Conservation (phyloP, 805 yeast species). For the Candida ovalis region DNA sequence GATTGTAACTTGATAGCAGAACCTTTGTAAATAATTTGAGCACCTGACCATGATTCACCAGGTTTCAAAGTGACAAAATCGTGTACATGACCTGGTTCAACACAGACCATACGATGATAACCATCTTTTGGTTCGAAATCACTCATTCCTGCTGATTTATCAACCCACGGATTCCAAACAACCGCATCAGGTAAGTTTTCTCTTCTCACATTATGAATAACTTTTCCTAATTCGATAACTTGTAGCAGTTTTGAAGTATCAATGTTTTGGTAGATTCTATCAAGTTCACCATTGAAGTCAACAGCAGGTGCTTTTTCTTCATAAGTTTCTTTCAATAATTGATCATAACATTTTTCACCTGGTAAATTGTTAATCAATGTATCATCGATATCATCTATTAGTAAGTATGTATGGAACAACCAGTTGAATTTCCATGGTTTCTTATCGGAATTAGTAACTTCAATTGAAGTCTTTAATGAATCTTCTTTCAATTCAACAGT, state of each 20-base stretch:
- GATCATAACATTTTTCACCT: constrained; percentile 72
- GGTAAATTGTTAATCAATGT: constrained; percentile 73
- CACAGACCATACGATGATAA: constrained; percentile 82
- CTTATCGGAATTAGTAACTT: constrained; percentile 67
- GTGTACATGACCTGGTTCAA: constrained; percentile 89
- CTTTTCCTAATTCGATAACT: constrained; percentile 68
- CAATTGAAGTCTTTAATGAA: constrained; percentile 63
- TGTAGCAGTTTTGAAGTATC: constrained; percentile 53
- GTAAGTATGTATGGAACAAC: constrained; percentile 89
- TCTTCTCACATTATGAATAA: constrained; percentile 64
- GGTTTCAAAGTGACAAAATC: constrained; percentile 60
- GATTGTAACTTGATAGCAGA: constrained; percentile 63
- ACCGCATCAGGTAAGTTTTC: constrained; percentile 61
- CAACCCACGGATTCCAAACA: constrained; percentile 98
- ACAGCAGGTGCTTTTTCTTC: constrained; percentile 73
- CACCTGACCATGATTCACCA: constrained; percentile 74
- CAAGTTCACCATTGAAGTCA: constrained; percentile 73
- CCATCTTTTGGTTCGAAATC: constrained; percentile 89
- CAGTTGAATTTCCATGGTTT: constrained; percentile 81
- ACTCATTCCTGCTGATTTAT: constrained; percentile 75
- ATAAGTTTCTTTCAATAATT: constrained; percentile 59
- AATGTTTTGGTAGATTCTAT: constrained; percentile 73
- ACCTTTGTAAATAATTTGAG: constrained; percentile 55
- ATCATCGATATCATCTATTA: constrained; percentile 72
- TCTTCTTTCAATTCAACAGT: constrained; percentile 60